Conservation (phyloP, 2,329 filamentous ascomycete species). For the Pestalotiopsis sp. region DNA sequence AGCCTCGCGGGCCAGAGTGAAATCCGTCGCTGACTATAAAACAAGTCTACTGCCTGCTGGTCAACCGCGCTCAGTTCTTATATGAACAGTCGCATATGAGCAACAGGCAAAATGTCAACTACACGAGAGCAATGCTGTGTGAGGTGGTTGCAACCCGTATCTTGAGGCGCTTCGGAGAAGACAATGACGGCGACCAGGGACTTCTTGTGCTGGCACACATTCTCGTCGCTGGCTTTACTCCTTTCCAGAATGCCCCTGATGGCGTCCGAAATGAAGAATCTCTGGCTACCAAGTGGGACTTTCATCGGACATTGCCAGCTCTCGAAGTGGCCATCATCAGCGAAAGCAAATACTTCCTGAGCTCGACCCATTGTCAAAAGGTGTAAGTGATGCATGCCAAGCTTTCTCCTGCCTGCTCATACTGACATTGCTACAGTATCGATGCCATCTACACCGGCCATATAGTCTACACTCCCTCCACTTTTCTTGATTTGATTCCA, state of each 20-base stretch:
- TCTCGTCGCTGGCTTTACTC: conserved; percentile 80
- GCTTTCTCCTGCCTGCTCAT: not conserved
- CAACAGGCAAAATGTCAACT: conserved; percentile 81
- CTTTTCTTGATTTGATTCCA: conserved; percentile 81
- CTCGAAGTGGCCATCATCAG: conserved; percentile 83
- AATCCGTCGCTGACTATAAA: conserved; percentile 14
- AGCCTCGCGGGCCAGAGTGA: conserved; percentile 11
- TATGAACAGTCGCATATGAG: conserved; percentile 75
- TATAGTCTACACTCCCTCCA: conserved; percentile 80
- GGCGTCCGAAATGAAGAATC: conserved; percentile 64
- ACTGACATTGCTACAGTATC: conserved; percentile 45
- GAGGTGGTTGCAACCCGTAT: conserved; percentile 81
- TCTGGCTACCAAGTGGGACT: conserved; percentile 48
- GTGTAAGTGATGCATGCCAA: conserved; percentile 47
- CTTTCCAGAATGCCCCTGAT: conserved; percentile 79
- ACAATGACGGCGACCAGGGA: conserved; percentile 70
- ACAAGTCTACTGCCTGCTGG: conserved; percentile 78
- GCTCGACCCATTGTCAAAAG: conserved; percentile 77
- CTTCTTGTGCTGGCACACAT: conserved; percentile 77
- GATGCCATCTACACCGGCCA: conserved; percentile 81
- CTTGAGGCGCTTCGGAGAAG: conserved; percentile 76
- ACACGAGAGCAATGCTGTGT: conserved; percentile 76
- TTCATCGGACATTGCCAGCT: conserved; percentile 68
- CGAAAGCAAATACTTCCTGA: conserved; percentile 78
- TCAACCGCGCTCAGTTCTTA: conserved; percentile 80